These are phyloP conservation scores for Scenedesmus sp. DNA, from an alignment of 163 green algal genomes.

Conservation along the genomic window DNA sequence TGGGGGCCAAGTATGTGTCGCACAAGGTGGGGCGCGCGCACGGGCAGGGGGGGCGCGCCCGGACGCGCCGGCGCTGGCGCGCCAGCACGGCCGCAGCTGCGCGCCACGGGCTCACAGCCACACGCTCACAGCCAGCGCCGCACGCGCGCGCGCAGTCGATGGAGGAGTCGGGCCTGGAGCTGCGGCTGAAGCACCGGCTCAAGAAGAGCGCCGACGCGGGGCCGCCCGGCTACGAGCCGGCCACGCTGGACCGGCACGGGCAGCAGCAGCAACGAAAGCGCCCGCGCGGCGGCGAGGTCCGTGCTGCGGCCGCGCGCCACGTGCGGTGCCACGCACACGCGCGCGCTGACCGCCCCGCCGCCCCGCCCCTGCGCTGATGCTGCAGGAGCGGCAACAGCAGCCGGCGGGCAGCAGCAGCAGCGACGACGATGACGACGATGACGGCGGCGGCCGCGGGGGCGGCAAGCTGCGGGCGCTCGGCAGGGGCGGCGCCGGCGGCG, in stretches of 20 bases:
- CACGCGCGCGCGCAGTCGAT: constrained; percentile 8
- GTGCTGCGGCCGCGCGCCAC: no score
- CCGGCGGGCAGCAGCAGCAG: not conserved
- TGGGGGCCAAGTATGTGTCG: constrained; percentile 38
- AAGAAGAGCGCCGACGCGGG: not conserved
- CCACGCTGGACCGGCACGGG: not conserved
- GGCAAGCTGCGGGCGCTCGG: not conserved
- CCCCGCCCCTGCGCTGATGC: no score
- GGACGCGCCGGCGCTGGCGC: no score
- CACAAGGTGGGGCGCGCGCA: constrained; percentile 35
- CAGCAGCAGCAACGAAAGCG: not conserved
- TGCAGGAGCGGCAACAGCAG: not conserved
- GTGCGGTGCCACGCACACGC: no score
- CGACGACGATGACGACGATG: not conserved
- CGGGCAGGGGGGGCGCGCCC: no score
- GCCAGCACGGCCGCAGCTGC: no score
- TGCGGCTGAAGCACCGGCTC: constrained; percentile 14
- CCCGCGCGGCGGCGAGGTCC: no score
- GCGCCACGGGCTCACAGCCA: not conserved
- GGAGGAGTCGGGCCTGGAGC: constrained; percentile 28
- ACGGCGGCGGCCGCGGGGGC: not conserved
- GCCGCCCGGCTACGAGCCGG: constrained; percentile 4
- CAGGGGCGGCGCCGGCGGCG: not conserved
- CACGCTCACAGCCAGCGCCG: not conserved
- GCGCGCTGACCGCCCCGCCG: no score